Conservation (phyloP, 1,284 basidiomycete species). For the Vanrija sp. region DNA sequence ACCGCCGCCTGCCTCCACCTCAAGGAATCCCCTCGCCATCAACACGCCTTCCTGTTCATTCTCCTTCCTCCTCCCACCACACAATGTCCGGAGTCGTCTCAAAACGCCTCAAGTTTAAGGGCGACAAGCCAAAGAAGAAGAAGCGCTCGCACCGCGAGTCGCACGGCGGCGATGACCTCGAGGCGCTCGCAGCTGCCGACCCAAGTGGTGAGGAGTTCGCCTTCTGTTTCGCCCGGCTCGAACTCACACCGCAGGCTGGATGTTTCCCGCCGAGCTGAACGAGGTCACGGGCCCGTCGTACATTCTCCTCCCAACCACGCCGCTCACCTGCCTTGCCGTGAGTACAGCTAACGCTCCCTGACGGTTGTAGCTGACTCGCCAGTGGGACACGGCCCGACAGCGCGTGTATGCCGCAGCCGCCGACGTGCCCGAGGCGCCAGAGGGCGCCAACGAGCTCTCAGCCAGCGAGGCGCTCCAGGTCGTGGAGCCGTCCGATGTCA, state of each 20-base stretch:
- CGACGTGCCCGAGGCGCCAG: slow-evolving; percentile 45
- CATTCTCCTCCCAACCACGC: slow-evolving; percentile 45
- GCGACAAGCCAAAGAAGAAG: slow-evolving; percentile 53
- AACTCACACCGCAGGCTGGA: slow-evolving; percentile 42
- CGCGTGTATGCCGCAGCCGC: slow-evolving; percentile 44
- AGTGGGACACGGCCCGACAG: slow-evolving; percentile 46
- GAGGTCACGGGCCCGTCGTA: slow-evolving; percentile 51
- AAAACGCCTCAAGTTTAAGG: slow-evolving; percentile 53
- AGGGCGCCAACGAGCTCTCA: slow-evolving; percentile 42
- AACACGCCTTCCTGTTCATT: neutral
- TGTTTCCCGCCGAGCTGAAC: slow-evolving; percentile 43
- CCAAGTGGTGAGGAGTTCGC: slow-evolving; percentile 34
- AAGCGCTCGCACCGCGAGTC: slow-evolving; percentile 43
- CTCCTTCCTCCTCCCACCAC: neutral
- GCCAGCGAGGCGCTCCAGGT: slow-evolving; percentile 37
- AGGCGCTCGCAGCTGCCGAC: slow-evolving; percentile 39
- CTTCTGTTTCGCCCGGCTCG: neutral
- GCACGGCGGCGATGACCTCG: slow-evolving; percentile 32
- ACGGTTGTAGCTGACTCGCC: neutral
- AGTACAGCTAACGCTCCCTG: slow-evolving; percentile 9
- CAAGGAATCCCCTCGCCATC: neutral
- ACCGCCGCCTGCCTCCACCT: neutral
- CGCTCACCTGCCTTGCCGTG: slow-evolving; percentile 42
- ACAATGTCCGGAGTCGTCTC: slow-evolving; percentile 31
- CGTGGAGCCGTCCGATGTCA: slow-evolving; percentile 50